Base-by-base conservation (phyloP, 2,329 filamentous ascomycete species). In the Fusarium caatingaense region DNA sequence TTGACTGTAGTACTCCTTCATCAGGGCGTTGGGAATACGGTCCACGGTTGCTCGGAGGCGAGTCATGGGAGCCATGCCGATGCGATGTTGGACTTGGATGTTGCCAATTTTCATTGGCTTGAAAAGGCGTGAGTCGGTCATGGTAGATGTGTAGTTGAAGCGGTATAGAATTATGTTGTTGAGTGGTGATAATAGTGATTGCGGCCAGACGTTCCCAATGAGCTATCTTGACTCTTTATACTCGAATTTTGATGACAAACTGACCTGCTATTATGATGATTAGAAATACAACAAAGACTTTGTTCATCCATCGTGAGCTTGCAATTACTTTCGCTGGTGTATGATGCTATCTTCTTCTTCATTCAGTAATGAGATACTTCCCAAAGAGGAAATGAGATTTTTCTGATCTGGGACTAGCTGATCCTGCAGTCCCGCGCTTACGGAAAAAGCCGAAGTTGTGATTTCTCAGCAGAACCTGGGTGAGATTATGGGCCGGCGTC, bases 21-120 rank as follows among this genome's bases (percentile, higher is more conserved):
- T 74, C 3, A 77, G 25, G 0, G 72, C 42, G 0, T 64, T 71
- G 0, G 78, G 75, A 0, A 77, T 59, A 5, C 69, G 74, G 21
- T 79, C 68, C 55, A 85, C 78, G 41, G 78, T 79, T 44, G 80
- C 82, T 34, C 86, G 83, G 67, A 82, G 82, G 6, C 87, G 83
- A 18, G 87, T 89, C 58, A 91, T 78, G 4, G 88, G 87, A 1
- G 87, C 84, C 80, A 90, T 84, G 42, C 82, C 83, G 40, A 90
- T 72, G 6, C 84, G 79, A 68, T 85, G 81, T 60, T 81, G 73
- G 42, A 85, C 74, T 41, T 76, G 63, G 18, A 77, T 55, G 18
- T 77, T 77, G 66, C 84, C 83, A 4, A 85, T 68, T 59, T 78
- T 79, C 48, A 85, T 64, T 4, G 83, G 82, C 37, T 78, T 74